A percentile compares a stretch with the other conserved stretches of the same genome.
phyloP scores from a whole-genome alignment of 164 flowering plant species.

The Stephania japonica region DNA sequence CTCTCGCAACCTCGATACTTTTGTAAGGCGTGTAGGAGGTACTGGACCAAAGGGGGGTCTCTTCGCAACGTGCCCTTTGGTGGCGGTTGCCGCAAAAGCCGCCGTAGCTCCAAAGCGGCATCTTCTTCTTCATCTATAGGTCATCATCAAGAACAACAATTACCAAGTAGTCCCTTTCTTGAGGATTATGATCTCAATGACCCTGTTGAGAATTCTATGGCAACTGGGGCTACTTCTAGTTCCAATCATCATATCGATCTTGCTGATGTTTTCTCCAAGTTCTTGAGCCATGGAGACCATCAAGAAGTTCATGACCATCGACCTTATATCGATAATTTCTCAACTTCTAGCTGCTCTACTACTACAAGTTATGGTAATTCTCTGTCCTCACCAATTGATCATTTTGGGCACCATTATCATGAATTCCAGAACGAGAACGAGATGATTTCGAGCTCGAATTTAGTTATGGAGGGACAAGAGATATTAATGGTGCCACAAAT shows the following conservation, averaged over 20 bases:
- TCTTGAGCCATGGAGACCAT: neutral
- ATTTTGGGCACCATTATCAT: too few species aligned
- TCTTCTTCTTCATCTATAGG: neutral
- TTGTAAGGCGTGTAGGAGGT: conserved; percentile 62
- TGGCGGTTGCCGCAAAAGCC: conserved; percentile 66
- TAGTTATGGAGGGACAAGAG: neutral
- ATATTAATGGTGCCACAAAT: neutral
- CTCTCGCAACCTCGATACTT: conserved; percentile 72
- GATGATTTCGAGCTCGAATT: too few species aligned
- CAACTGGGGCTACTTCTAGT: neutral
- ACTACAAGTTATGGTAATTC: neutral
- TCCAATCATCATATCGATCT: conserved; percentile 11
- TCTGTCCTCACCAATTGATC: neutral
- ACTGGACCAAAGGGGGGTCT: conserved; percentile 85
- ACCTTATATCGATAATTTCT: neutral
- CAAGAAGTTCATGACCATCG: neutral
- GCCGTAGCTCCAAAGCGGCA: conserved; percentile 21
- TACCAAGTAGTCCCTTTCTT: neutral
- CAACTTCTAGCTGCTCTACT: too few species aligned
- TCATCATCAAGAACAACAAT: neutral
- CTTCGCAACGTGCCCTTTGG: conserved; percentile 70
- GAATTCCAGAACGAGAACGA: too few species aligned
- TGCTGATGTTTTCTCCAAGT: conserved; percentile 13
- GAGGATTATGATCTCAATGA: neutral
- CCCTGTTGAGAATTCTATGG: neutral